Conservation (phyloP, 73 alveolate genomes). For the Paraurostyla sp. region DNA sequence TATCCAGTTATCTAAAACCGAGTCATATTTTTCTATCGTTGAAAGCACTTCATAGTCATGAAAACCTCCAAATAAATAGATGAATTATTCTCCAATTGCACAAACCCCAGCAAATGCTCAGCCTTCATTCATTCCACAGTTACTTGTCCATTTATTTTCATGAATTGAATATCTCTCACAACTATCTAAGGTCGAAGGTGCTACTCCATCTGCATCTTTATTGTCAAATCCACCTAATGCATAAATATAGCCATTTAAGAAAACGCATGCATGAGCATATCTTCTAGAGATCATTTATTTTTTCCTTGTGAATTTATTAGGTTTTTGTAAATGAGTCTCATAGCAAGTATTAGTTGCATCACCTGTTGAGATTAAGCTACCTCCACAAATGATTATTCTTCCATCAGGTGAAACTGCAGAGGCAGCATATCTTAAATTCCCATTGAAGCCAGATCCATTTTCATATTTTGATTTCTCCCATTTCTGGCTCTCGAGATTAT, state of each 20-base stretch:
- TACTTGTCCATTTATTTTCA: conserved; percentile 69
- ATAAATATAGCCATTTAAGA: conserved; percentile 70
- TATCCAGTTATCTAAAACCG: conserved; percentile 66
- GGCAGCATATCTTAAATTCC: conserved; percentile 67
- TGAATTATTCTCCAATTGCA: conserved; percentile 61
- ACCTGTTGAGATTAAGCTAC: conserved; percentile 58
- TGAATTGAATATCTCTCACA: conserved; percentile 63
- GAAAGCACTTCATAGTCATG: conserved; percentile 60
- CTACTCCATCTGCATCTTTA: conserved; percentile 74
- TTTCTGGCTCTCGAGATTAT: conserved; percentile 50
- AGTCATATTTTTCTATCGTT: conserved; percentile 72
- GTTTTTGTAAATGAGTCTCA: conserved; percentile 45
- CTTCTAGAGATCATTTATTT: conserved; percentile 60
- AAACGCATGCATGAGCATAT: conserved; percentile 62
- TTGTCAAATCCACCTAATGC: conserved; percentile 77
- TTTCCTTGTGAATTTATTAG: conserved; percentile 61
- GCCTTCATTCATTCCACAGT: conserved; percentile 57
- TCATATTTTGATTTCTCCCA: conserved; percentile 72
- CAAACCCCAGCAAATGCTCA: conserved; percentile 69
- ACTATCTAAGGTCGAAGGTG: conserved; percentile 63
- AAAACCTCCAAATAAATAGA: conserved; percentile 74
- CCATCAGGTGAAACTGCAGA: conserved; percentile 61
- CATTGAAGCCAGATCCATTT: conserved; percentile 54
- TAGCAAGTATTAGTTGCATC: conserved; percentile 66
- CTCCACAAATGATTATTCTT: conserved; percentile 64